Conservation (phyloP, 2,329 filamentous ascomycete genomes). For the Macrophomina phaseolina region DNA sequence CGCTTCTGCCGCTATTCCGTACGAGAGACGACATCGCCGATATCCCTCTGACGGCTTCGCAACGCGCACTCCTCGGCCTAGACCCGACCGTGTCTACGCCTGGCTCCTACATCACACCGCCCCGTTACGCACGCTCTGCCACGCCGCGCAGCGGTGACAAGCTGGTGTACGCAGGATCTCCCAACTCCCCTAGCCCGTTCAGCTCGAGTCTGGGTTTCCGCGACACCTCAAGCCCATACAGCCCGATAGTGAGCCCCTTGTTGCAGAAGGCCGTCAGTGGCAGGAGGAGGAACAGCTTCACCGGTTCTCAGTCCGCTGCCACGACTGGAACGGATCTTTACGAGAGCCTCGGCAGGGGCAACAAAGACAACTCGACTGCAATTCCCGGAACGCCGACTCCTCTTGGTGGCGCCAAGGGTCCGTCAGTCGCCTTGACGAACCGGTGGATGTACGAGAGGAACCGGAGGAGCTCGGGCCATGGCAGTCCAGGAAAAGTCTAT, state of each 20-base stretch:
- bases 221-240: conserved; percentile 40
- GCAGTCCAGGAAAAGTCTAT: conserved; percentile 17
- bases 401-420: conserved; percentile 56
- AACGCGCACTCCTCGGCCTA: conserved; percentile 83
- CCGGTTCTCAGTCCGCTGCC: conserved; percentile 4
- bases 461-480: conserved; percentile 50
- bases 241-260: conserved; percentile 50
- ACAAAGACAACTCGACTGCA: conserved; percentile 45
- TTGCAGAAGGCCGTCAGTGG: conserved; percentile 70
- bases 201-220: not conserved
- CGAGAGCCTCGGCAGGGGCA: conserved; percentile 39
- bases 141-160: conserved; percentile 61
- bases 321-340: conserved; percentile 47
- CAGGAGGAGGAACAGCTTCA: conserved; percentile 52
- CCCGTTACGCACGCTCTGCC: conserved; percentile 80
- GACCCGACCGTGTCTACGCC: conserved; percentile 67
- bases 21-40: conserved; percentile 80
- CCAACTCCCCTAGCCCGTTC: conserved; percentile 43
- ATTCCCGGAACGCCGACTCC: conserved; percentile 72
- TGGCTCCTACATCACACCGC: conserved; percentile 79
- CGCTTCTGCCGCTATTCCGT: conserved; percentile 74
- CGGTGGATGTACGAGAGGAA: conserved; percentile 95
- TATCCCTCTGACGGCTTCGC: conserved; percentile 87
- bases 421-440: conserved; percentile 81
- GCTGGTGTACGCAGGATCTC: conserved; percentile 51